Conservation (phyloP, 495 filamentous ascomycete genomes). For the Podospora bellae-mahoneyi region DNA sequence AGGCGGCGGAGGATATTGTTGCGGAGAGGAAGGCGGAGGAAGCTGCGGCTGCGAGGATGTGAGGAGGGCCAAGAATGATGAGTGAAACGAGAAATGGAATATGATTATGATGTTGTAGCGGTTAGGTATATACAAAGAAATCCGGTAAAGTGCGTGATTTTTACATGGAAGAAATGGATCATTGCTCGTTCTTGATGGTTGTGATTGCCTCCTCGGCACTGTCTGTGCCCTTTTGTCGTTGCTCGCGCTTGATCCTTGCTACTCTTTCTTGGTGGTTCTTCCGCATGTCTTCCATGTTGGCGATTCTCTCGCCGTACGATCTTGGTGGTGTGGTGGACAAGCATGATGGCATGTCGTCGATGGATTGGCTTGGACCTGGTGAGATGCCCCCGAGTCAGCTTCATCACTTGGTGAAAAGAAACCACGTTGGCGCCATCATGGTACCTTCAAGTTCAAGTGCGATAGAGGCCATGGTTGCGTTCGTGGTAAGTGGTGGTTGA, state of each 20-base stretch:
- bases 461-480: not conserved
- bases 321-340: not conserved
- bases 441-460: not conserved
- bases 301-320: not conserved
- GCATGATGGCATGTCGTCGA: not conserved
- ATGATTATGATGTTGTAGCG: not conserved
- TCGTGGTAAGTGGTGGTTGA: not conserved
- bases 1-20: constrained; percentile 60
- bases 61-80: not conserved
- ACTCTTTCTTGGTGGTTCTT: not conserved
- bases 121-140: not conserved
- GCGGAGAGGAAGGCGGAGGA: constrained; percentile 43
- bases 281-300: not conserved
- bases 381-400: not conserved
- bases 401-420: not conserved
- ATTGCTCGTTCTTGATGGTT: not conserved
- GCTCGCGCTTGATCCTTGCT: not conserved
- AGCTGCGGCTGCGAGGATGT: not conserved
- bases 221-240: not conserved
- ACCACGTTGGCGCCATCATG: not conserved
- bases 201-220: not conserved
- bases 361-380: not conserved
- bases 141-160: not conserved
- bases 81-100: not conserved
- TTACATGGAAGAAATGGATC: no score